phyloP scores from a whole-genome alignment of 2,329 filamentous ascomycete species.

The Diaporthe humulicola region DNA sequence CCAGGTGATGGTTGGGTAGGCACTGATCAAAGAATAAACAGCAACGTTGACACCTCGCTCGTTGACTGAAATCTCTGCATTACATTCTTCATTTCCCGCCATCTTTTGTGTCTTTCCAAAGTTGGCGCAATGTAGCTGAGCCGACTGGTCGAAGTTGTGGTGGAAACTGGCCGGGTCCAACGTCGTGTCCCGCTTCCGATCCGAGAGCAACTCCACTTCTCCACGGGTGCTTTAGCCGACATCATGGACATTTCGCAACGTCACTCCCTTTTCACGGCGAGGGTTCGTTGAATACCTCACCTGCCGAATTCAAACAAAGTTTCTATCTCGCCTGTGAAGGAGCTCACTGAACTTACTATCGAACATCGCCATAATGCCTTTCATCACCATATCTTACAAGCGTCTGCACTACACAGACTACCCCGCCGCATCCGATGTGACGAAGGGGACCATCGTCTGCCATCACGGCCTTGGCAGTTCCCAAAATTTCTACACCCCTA shows the following conservation, averaged over 20 bases:
- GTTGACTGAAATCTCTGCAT: fast-evolving
- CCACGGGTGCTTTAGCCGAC: slow-evolving; percentile 34
- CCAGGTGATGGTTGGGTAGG: not conserved
- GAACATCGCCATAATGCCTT: slow-evolving; percentile 3
- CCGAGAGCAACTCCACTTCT: slow-evolving; percentile 13
- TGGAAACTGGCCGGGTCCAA: not conserved
- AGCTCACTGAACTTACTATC: no score
- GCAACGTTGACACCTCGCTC: not conserved
- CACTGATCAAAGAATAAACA: not conserved
- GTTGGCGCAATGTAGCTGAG: not conserved
- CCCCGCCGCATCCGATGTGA: slow-evolving; percentile 15
- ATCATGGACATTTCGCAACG: not conserved
- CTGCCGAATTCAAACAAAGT: not conserved
- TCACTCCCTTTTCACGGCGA: not conserved
- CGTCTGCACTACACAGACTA: slow-evolving; percentile 33
- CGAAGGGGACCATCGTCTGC: slow-evolving; percentile 32
- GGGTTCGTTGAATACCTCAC: not conserved
- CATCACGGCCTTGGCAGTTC: slow-evolving; percentile 38
- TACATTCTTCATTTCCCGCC: not conserved
- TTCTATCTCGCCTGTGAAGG: not conserved
- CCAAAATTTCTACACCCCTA: slow-evolving; percentile 34
- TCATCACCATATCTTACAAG: slow-evolving; percentile 21
- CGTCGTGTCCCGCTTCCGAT: slow-evolving; percentile 14
- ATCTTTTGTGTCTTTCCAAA: not conserved
- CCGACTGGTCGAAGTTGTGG: not conserved